Base-by-base conservation (phyloP, 148 eudicot genomes). In the Rheum nobile region DNA sequence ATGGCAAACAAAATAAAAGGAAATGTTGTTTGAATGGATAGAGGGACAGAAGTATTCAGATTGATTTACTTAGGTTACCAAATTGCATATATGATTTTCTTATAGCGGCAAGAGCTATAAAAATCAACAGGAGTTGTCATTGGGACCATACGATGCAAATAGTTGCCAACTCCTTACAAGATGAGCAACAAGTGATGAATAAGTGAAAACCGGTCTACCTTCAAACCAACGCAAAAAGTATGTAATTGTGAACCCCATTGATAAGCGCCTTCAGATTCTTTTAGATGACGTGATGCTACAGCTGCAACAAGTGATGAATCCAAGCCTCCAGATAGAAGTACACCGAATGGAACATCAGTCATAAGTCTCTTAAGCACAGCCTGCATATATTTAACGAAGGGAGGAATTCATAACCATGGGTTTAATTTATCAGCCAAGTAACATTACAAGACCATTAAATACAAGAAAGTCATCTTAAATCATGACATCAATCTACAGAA, bases 291-390 rank as follows among this genome's bases (percentile, higher is more conserved):
- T 55, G 91, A 86, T 28, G 98, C 93, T 70, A 93, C 98, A 73
- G 98, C 88, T 76, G 98, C 98, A 78, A 93, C 98, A 79, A 93
- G 93, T 59, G 98, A 93, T 77, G 98, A 93, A 83, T 93, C 98
- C 24, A 93, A 84, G 71, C 98, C 98, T 31, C 98, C 98, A 7
- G 98, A 93, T 67, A 93, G 77, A 80, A 93, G 98, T 44, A 93
- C 98, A 81, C 98, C 98, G 79, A 93, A 93, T 46, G 98, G 98
- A 70, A 93, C 98, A 78, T 93, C 98, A 17, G 98, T 90, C 98
- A 93, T 93, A 68, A 93, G 86, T 84, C 98, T 85, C 88, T 93
- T 93, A 52, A 77, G 10, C 72, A 93, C 98, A 59, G 98, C 93
- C 98, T 93, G 87, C 74, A 80, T 35, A 79, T 17, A 67, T 34